Conservation (phyloP, 1,139 yeast genomes). For the Diutina catenulata region DNA sequence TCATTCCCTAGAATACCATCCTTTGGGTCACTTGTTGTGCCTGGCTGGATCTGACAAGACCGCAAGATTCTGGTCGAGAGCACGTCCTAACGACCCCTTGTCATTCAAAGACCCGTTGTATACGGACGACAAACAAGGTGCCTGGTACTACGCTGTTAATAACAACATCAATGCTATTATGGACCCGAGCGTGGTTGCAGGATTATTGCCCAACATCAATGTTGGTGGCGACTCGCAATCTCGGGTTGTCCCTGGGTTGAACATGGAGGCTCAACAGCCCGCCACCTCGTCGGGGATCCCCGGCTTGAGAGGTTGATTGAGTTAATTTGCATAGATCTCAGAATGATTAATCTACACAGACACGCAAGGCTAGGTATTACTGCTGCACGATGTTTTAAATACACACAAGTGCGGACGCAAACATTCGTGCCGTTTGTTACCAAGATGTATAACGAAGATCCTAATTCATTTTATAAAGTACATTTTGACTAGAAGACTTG, state of each 20-base stretch:
- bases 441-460: too few relatives aligned
- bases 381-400: too few relatives aligned
- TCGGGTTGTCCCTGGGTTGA: constrained; percentile 1
- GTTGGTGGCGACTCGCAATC: not conserved
- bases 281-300: not conserved
- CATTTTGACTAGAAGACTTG: too few relatives aligned
- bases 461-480: too few relatives aligned
- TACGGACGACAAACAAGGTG: constrained; percentile 58
- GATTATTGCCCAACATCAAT: not conserved
- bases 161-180: constrained; percentile 51
- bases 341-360: too few relatives aligned
- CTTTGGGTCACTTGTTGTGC: constrained; percentile 81
- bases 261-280: not conserved
- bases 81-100: constrained; percentile 80
- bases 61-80: constrained; percentile 91
- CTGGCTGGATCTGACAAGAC: constrained; percentile 92
- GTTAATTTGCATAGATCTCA: too few relatives aligned
- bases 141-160: constrained; percentile 63
- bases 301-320: not conserved
- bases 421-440: too few relatives aligned
- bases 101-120: constrained; percentile 76
- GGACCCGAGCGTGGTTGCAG: constrained; percentile 11
- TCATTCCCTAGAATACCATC: constrained; percentile 84
- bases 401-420: too few relatives aligned
- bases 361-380: too few relatives aligned